These are phyloP conservation scores for Talaromyces amestolkiae DNA, from an alignment of 2,329 filamentous ascomycete genomes.

Conservation along the genomic window DNA sequence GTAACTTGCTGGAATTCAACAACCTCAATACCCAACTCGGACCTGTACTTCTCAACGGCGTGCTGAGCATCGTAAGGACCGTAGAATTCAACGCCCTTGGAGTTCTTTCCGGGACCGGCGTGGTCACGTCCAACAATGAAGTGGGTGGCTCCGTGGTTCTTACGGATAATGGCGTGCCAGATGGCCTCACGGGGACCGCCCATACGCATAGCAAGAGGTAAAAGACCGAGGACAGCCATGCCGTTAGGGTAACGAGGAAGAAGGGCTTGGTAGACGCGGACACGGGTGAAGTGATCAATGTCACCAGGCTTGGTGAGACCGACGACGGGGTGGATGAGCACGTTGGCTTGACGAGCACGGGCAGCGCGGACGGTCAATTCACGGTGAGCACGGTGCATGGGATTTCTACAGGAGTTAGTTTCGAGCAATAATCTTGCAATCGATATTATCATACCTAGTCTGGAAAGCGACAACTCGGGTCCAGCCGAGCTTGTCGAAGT, in stretches of 20 bases:
- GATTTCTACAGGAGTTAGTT: conserved; percentile 60
- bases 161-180: conserved; percentile 99
- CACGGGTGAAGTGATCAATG: conserved; percentile 99
- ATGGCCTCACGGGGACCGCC: conserved; percentile 96
- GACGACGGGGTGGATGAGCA: conserved; percentile 97
- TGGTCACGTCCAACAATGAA: conserved; percentile 99
- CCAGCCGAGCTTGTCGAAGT: conserved; percentile 99
- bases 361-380: conserved; percentile 97
- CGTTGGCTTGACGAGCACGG: conserved; percentile 93
- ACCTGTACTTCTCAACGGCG: conserved; percentile 91
- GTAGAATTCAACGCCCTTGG: conserved; percentile 94
- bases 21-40: conserved; percentile 97
- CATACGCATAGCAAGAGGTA: conserved; percentile 98
- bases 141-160: conserved; percentile 98
- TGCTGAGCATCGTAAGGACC: conserved; percentile 96
- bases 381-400: conserved; percentile 98
- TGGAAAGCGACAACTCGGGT: conserved; percentile 97
- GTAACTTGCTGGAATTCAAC: conserved; percentile 99
- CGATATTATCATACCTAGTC: conserved; percentile 56
- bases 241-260: conserved; percentile 97
- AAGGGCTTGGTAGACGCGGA: conserved; percentile 96
- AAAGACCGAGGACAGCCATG: conserved; percentile 93
- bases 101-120: conserved; percentile 97
- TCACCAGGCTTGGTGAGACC: conserved; percentile 98
- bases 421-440: neutral